These are phyloP conservation scores for Ascochyta viciae-villosae DNA, from an alignment of 2,329 filamentous ascomycete species.

Conservation along the genomic window DNA sequence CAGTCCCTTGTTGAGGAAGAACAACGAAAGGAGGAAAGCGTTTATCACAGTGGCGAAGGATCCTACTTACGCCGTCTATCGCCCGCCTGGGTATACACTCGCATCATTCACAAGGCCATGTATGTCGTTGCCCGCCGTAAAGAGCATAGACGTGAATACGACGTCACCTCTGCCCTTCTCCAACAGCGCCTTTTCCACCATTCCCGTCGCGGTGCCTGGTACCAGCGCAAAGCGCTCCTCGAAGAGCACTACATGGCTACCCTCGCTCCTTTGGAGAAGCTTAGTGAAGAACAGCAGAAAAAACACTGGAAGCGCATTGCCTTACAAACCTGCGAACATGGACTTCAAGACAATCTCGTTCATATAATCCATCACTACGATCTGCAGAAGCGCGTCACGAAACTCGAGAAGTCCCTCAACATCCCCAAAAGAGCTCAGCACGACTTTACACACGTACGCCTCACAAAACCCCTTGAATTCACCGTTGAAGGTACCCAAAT, in stretches of 20 bases:
- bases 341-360: constrained; percentile 85
- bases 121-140: constrained; percentile 83
- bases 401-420: constrained; percentile 84
- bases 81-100: constrained; percentile 90
- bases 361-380: constrained; percentile 95
- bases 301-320: constrained; percentile 83
- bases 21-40: constrained; percentile 74
- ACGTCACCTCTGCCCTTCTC: constrained; percentile 76
- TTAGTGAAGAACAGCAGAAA: constrained; percentile 67
- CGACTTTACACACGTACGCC: constrained; percentile 85
- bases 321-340: constrained; percentile 80
- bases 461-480: constrained; percentile 78
- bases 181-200: constrained; percentile 84
- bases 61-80: constrained; percentile 89
- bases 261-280: constrained; percentile 28
- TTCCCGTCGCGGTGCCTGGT: constrained; percentile 87
- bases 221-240: constrained; percentile 89
- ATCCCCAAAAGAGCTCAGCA: constrained; percentile 87
- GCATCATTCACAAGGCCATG: constrained; percentile 88
- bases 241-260: constrained; percentile 93
- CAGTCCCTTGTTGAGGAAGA: constrained; percentile 74
- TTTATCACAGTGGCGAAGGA: constrained; percentile 84
- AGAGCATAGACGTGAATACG: constrained; percentile 77
- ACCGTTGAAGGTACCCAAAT: constrained; percentile 80
- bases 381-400: constrained; percentile 89